Evolutionary conservation across 495 filamentous ascomycete genomes (phyloP), one percentile per base, ranked within the genome.

Genomic region (Trichoderma orchidacearum): DNA sequence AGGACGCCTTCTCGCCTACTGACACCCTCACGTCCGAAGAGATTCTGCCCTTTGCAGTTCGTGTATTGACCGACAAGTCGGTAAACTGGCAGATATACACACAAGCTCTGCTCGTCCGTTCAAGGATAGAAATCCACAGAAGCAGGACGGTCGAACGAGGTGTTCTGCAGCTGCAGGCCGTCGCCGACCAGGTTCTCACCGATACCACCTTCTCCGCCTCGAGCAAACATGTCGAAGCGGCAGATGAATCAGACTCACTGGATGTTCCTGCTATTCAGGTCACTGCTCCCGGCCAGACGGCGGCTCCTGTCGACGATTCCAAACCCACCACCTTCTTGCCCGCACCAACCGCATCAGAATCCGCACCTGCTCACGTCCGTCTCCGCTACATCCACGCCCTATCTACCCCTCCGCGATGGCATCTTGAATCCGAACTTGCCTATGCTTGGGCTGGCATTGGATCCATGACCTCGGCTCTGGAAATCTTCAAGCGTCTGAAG

Each of bases 11-110:
- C 52, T 82, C 85, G 0, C 92, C 93, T 0, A 75, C 82, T 5
- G 83, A 96, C 65, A 86, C 86, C 1, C 75, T 97, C 28, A 97
- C 90, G 0, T 79, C 90, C 21, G 94, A 99, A 65, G 89, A 96
- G 68, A 91, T 95, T 32, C 69, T 90, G 15, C 93, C 93, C 0
- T 97, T 90, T 66, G 94, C 91, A 5, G 84, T 83, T 21, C 82
- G 93, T 17, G 94, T 97, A 0, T 78, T 99, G 18, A 78, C 86
- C 15, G 90, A 93, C 55, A 89, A 90, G 51, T 86, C 86, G 60
- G 90, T 89, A 2, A 97, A 97, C 68, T 99, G 93, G 93, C 94
- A 97, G 68, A 84, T 96, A 21, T 97, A 99, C 65, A 96, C 93
- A 0, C 89, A 96, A 63, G 93, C 87, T 1, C 71, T 99, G 5